These are phyloP conservation scores for Pachyrhizus erosus DNA, from an alignment of 306 rosid genomes.

Conservation along the genomic window DNA sequence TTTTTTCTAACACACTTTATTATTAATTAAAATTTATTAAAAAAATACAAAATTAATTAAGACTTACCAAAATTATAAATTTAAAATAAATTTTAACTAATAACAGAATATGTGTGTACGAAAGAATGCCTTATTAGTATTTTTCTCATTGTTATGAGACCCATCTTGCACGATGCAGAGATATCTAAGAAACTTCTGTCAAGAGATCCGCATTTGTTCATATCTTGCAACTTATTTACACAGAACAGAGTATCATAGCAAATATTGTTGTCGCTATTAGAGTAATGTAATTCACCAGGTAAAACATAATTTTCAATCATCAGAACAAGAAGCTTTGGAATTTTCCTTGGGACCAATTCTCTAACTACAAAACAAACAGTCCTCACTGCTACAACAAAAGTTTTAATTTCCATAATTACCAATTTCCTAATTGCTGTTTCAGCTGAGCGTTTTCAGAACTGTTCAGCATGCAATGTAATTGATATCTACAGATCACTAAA, in stretches of 20 bases:
- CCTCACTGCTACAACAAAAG: constrained; percentile 8
- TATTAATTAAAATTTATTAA: no score
- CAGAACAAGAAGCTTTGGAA: constrained; percentile 14
- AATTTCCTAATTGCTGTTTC: constrained; percentile 30
- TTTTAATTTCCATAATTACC: constrained; percentile 1
- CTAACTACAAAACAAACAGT: constrained; percentile 29
- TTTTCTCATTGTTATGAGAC: neutral
- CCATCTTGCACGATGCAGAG: neutral
- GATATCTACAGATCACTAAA: constrained; percentile 32
- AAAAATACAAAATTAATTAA: no score
- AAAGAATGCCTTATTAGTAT: no score
- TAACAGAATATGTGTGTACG: no score
- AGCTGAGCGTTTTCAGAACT: no score
- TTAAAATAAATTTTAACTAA: no score
- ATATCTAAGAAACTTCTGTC: neutral
- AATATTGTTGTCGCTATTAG: neutral
- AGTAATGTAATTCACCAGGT: constrained; percentile 18
- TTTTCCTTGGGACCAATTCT: constrained; percentile 12
- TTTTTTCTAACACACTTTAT: no score
- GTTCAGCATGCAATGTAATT: neutral
- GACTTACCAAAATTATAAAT: no score
- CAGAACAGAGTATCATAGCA: neutral
- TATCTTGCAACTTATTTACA: neutral
- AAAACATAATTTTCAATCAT: constrained; percentile 25
- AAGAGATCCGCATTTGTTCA: neutral